Conservation (phyloP, 768 basidiomycete genomes). For the Tylopilus sp. region DNA sequence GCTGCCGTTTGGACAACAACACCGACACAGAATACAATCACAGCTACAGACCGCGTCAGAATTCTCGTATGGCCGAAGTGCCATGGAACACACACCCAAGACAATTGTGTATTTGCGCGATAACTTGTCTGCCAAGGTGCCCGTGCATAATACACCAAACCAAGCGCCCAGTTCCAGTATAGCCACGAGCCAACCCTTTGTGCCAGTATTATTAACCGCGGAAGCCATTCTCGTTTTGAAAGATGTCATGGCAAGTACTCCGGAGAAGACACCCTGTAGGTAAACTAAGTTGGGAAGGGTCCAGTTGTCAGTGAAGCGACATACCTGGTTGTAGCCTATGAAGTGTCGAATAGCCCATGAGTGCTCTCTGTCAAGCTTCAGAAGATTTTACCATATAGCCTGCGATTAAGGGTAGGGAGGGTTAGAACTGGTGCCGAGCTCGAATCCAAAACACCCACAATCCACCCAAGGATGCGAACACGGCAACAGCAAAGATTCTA, state of each 20-base stretch:
- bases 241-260: conserved; percentile 58
- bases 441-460: not conserved
- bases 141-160: not conserved
- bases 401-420: not conserved
- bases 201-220: conserved; percentile 43
- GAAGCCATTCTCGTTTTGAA: conserved; percentile 54
- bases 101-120: conserved; percentile 38
- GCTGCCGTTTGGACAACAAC: conserved; percentile 72
- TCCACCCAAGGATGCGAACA: not conserved
- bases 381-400: not conserved
- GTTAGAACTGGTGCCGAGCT: not conserved
- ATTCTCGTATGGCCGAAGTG: not conserved
- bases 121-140: conserved; percentile 57
- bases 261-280: conserved; percentile 70
- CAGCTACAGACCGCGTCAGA: conserved; percentile 38
- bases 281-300: not conserved
- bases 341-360: not conserved
- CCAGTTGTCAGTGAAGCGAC: conserved; percentile 3
- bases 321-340: conserved; percentile 50
- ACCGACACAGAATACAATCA: conserved; percentile 61
- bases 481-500: not conserved
- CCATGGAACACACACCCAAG: conserved; percentile 37
- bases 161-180: not conserved
- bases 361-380: not conserved
- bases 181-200: conserved; percentile 67